Evolutionary conservation across 805 yeast genomes (phyloP).

Genomic region (Schizosaccharomyces osmophilus): DNA sequence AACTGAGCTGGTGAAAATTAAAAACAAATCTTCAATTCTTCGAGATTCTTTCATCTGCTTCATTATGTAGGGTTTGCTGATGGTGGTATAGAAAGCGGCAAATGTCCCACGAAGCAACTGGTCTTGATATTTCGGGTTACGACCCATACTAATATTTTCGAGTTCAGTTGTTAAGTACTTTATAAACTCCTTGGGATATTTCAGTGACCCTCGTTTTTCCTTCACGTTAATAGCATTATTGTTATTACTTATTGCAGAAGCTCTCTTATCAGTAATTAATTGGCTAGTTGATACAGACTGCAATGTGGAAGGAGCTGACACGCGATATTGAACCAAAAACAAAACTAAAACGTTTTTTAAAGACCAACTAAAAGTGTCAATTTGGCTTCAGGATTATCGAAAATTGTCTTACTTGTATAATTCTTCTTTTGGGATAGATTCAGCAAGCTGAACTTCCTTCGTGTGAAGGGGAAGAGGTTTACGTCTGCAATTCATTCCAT

Average conservation of each 20-base stretch:
- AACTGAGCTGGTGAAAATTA: conserved; percentile 14
- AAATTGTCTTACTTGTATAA: neutral
- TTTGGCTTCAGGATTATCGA: neutral
- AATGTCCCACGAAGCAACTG: conserved; percentile 32
- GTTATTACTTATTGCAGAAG: neutral
- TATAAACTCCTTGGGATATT: conserved; percentile 14
- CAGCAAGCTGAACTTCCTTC: neutral
- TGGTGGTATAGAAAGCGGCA: conserved; percentile 36
- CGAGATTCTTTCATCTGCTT: conserved; percentile 16
- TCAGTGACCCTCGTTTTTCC: neutral
- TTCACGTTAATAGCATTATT: neutral
- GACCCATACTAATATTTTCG: conserved; percentile 25
- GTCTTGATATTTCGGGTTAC: conserved; percentile 16
- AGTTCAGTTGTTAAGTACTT: conserved; percentile 16
- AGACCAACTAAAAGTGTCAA: neutral
- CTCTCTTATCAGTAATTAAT: neutral
- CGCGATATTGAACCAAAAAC: neutral
- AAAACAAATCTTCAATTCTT: conserved; percentile 15
- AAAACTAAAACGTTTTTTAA: neutral
- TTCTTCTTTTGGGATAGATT: neutral
- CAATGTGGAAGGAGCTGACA: neutral
- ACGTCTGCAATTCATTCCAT: neutral
- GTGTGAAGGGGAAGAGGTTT: neutral
- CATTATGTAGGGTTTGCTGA: conserved; percentile 24
- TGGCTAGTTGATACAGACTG: neutral